Evolutionary conservation across 202 grass and related monocot genomes (phyloP).

Genomic region (Setaria viridis): DNA sequence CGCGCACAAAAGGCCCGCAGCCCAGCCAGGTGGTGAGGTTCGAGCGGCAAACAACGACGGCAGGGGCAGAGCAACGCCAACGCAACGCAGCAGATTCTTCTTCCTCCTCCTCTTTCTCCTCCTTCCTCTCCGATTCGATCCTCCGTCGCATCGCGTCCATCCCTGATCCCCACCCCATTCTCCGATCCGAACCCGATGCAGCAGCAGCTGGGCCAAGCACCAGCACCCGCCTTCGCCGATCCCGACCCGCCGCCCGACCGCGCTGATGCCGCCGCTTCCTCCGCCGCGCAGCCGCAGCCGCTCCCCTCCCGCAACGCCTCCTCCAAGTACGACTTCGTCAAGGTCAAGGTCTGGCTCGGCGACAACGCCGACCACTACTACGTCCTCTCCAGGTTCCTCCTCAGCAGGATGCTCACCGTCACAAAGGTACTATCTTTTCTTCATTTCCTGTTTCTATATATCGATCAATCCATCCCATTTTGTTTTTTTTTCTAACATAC

Average conservation of each 20-base stretch:
- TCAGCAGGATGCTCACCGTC: constrained; percentile 94
- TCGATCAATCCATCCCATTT: not conserved
- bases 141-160: not conserved
- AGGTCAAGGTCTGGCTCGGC: constrained; percentile 98
- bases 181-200: not conserved
- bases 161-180: not conserved
- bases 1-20: no score
- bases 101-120: not conserved
- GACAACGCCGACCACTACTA: constrained; percentile 99
- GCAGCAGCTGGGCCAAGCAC: not conserved
- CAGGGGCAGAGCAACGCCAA: no score
- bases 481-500: not conserved
- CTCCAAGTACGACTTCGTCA: constrained; percentile 98
- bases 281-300: constrained; percentile 21
- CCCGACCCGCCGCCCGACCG: constrained; percentile 10
- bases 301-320: constrained; percentile 79
- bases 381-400: constrained; percentile 93
- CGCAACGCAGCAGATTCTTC: no score
- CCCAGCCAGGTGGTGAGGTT: no score
- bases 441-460: not conserved
- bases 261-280: constrained; percentile 16
- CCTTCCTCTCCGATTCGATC: not conserved
- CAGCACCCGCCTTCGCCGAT: not conserved
- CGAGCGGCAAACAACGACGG: no score
- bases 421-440: constrained; percentile 67